Evolutionary conservation across 805 yeast genomes (phyloP).

Genomic region (Candida suzukii): DNA sequence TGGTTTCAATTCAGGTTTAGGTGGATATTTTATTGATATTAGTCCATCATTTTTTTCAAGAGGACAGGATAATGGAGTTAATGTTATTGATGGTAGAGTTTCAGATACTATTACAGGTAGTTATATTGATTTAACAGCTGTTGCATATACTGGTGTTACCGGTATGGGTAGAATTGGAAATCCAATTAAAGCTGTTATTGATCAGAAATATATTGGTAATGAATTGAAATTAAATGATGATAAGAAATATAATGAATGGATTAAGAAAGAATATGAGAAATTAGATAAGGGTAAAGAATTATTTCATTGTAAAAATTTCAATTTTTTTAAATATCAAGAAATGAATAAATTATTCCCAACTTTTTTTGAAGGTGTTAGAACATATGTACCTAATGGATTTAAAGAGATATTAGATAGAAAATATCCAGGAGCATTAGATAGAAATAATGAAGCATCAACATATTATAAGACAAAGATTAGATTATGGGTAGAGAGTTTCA

Average conservation of each 20-base stretch:
- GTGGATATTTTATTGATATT: conserved; percentile 43
- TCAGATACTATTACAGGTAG: conserved; percentile 59
- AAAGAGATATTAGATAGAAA: conserved; percentile 38
- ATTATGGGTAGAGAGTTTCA: conserved; percentile 41
- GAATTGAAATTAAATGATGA: conserved; percentile 8
- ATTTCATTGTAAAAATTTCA: conserved; percentile 50
- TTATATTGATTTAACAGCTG: conserved; percentile 61
- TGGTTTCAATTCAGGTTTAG: conserved; percentile 40
- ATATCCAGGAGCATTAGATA: conserved; percentile 32
- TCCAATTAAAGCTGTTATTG: conserved; percentile 11
- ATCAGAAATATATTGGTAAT: conserved; percentile 10
- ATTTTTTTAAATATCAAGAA: conserved; percentile 38
- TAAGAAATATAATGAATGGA: conserved; percentile 9
- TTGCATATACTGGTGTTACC: conserved; percentile 29
- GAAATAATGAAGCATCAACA: conserved; percentile 31
- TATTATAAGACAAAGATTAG: conserved; percentile 45
- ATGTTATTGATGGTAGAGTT: conserved; percentile 60
- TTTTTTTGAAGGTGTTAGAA: conserved; percentile 46
- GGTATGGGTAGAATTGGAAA: conserved; percentile 8
- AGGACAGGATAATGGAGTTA: conserved; percentile 41
- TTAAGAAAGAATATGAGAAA: conserved; percentile 6
- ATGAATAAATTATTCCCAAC: conserved; percentile 43
- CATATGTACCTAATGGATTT: conserved; percentile 43
- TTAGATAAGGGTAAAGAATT: conserved; percentile 19
- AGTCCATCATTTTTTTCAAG: conserved; percentile 46